A percentile compares a stretch with the other conserved stretches of the same genome.
These are phyloP conservation scores for Dalechampia spathulata DNA, from an alignment of 441 rosid genomes.

Conservation along the genomic window DNA sequence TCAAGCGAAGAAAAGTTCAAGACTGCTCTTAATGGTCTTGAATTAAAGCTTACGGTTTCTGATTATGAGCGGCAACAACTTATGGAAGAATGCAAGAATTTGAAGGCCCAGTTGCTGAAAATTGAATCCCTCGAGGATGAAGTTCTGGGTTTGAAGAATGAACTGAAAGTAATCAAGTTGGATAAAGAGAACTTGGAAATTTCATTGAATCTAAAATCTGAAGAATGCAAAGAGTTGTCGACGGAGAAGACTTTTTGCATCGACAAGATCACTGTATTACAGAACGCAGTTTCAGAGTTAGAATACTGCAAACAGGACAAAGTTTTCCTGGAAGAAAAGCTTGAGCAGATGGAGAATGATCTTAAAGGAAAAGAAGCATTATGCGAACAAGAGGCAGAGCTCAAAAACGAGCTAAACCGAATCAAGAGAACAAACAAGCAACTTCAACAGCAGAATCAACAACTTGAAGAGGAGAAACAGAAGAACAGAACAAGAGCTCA, in stretches of 20 bases:
- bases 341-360: slow-evolving; percentile 28
- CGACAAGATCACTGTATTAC: slow-evolving; percentile 31
- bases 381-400: slow-evolving; percentile 26
- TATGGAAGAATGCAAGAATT: slow-evolving; percentile 27
- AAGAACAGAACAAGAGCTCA: slow-evolving; percentile 21
- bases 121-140: slow-evolving; percentile 30
- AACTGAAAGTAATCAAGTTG: slow-evolving; percentile 20
- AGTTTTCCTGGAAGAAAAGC: slow-evolving; percentile 32
- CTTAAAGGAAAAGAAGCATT: slow-evolving; percentile 25
- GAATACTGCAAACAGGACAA: slow-evolving; percentile 32
- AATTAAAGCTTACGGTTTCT: slow-evolving; percentile 48
- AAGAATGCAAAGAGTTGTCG: slow-evolving; percentile 34
- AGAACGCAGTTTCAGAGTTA: slow-evolving; percentile 28
- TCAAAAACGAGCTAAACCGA: slow-evolving; percentile 30
- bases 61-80: slow-evolving; percentile 43
- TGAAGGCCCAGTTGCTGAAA: slow-evolving; percentile 33
- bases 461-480: slow-evolving; percentile 41
- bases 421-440: slow-evolving; percentile 33
- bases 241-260: slow-evolving; percentile 26
- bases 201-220: slow-evolving; percentile 20
- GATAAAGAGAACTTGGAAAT: slow-evolving; percentile 34
- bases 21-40: slow-evolving; percentile 33
- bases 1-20: slow-evolving; percentile 40
- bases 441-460: slow-evolving; percentile 31
- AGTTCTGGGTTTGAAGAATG: slow-evolving; percentile 24